Base-by-base conservation (phyloP, 768 basidiomycete genomes). In the Thelephora ganbajun region DNA sequence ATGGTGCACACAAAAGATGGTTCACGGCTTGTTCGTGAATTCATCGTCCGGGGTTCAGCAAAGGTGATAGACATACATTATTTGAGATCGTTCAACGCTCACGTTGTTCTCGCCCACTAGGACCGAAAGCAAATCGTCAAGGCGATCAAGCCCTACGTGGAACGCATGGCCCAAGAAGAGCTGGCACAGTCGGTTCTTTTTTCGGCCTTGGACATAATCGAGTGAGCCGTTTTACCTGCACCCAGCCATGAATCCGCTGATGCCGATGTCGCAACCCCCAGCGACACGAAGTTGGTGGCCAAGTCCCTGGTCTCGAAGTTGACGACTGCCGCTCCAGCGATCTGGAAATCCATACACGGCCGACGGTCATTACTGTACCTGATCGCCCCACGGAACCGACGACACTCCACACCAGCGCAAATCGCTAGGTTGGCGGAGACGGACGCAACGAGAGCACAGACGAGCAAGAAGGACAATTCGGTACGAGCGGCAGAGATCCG, bases 1-100 rank as follows among this genome's bases (percentile, higher is more conserved):
- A 86, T 94, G 73, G 88, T 92, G 0, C 92, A 97, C 57, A 97
- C 92, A 13, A 89, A 79, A 58, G 87, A 94, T 55, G 92, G 92
- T 16, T 87, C 88, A 50, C 78, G 86, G 18, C 80, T 76, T 22
- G 90, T 86, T 2, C 78, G 92, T 37, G 82, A 91, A 52, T 86
- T 96, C 61, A 71, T 94, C 34, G 87, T 82, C 0, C 71, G 74
- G 39, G 89, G 89, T 4, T 77, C 73, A 11, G 89, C 92, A 3
- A 97, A 96, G 68, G 85, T 81, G 47, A 30, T 9, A 9, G 9
- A 30, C 4, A 30, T 9, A 30, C 26, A 30, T 35, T 18, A 30
- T 35, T 18, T 3, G 9, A 39, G 33, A 26, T 11, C 43, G 19
- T 11, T 20, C 30, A 16, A 4, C 22, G 23, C 11, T 13, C 14